Evolutionary conservation across 1,284 basidiomycete species (phyloP).

Genomic region (Rhodofomes roseus): DNA sequence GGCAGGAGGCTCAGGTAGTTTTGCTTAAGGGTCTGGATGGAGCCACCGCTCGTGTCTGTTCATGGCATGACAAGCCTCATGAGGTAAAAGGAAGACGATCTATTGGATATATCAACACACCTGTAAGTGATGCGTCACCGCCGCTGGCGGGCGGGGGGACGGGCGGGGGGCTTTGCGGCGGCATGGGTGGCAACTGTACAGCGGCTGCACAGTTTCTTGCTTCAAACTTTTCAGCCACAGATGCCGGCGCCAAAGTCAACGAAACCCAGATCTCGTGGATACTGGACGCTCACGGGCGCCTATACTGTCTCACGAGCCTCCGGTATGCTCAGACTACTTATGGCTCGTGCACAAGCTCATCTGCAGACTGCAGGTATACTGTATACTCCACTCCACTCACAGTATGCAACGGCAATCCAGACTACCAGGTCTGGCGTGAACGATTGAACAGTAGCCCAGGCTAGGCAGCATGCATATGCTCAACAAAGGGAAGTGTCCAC

Average conservation of each 20-base stretch:
- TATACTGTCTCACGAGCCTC: no score
- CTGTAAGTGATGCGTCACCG: conserved; percentile 12
- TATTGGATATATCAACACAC: conserved; percentile 6
- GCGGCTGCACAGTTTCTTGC: conserved; percentile 31
- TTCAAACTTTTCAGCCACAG: conserved; percentile 34
- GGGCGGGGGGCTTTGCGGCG: background rate
- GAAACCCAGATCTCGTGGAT: background rate
- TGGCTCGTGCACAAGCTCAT: no score
- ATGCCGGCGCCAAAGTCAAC: background rate
- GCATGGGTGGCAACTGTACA: conserved; percentile 27
- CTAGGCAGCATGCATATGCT: no score
- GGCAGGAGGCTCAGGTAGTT: conserved; percentile 64
- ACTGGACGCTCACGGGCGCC: background rate
- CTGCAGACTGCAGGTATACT: no score
- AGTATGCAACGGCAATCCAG: no score
- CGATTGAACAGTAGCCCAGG: no score
- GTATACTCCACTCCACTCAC: no score
- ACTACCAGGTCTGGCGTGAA: no score
- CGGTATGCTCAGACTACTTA: no score
- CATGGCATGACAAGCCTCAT: background rate
- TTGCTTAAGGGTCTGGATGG: conserved; percentile 37
- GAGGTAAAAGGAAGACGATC: background rate
- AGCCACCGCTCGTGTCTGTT: background rate
- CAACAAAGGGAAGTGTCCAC: no score
- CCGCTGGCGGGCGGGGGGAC: conserved; percentile 13